Evolutionary conservation across 768 basidiomycete genomes (phyloP).

Genomic region (Mycena kentingensis): DNA sequence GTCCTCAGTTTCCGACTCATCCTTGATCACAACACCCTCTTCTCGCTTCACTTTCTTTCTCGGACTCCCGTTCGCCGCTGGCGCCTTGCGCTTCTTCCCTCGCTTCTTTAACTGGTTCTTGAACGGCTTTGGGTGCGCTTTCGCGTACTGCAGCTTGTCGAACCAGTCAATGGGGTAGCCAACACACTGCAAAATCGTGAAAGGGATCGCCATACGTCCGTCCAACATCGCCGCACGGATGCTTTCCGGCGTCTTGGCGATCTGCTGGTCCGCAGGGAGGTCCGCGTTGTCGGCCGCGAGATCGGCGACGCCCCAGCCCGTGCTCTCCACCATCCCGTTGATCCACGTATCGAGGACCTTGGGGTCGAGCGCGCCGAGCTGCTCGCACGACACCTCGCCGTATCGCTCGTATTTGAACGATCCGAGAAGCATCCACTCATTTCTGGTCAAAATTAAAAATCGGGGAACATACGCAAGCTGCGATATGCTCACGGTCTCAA

Average conservation of each 20-base stretch:
- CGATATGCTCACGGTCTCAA: neutral
- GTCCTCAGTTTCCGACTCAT: too few species aligned
- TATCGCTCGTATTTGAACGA: slow-evolving; percentile 12
- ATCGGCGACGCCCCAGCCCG: slow-evolving; percentile 3
- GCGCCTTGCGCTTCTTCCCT: too few species aligned
- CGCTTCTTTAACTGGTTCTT: too few species aligned
- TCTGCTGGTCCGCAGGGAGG: neutral
- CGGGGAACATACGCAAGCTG: neutral
- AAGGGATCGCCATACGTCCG: slow-evolving; percentile 19
- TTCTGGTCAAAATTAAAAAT: neutral
- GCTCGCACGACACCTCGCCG: slow-evolving; percentile 18
- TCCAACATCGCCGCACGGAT: slow-evolving; percentile 18
- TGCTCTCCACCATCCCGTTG: slow-evolving; percentile 1
- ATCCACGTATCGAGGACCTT: slow-evolving; percentile 12
- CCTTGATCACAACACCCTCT: too few species aligned
- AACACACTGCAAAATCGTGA: slow-evolving; percentile 24
- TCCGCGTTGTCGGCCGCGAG: slow-evolving; percentile 3
- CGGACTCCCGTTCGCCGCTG: too few species aligned
- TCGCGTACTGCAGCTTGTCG: slow-evolving; percentile 7
- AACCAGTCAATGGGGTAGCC: slow-evolving; percentile 24
- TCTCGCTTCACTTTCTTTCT: too few species aligned
- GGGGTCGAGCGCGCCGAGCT: slow-evolving; percentile 11
- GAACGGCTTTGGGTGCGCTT: too few species aligned
- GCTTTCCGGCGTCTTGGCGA: slow-evolving; percentile 3
- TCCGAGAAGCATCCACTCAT: slow-evolving; percentile 17